Conservation (phyloP, 352 stramenopile species). For the Pythium volutum region DNA sequence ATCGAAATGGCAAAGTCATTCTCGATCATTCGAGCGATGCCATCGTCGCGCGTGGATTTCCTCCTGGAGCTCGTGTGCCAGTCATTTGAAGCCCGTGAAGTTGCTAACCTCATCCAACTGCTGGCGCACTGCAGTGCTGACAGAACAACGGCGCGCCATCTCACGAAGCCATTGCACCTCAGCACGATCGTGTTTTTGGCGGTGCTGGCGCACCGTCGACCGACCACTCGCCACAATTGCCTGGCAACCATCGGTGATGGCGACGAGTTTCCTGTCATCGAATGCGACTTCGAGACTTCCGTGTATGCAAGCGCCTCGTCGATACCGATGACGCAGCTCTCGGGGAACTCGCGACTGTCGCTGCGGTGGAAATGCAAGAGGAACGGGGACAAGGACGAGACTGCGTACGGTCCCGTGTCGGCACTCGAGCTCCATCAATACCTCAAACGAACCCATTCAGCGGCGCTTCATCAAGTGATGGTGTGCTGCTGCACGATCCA, state of each 20-base stretch:
- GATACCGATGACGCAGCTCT: constrained; percentile 65
- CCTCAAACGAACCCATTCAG: background rate
- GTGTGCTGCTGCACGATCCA: constrained; percentile 74
- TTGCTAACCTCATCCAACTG: constrained; percentile 66
- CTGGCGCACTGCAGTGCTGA: constrained; percentile 53
- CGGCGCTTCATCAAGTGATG: constrained; percentile 20
- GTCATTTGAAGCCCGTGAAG: constrained; percentile 36
- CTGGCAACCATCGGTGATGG: constrained; percentile 23
- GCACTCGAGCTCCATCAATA: constrained; percentile 57
- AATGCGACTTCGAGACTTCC: constrained; percentile 44
- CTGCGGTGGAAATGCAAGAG: constrained; percentile 65
- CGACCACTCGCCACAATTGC: background rate
- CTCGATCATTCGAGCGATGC: constrained; percentile 22
- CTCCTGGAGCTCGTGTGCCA: constrained; percentile 24
- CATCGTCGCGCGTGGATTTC: constrained; percentile 18
- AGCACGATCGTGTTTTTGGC: constrained; percentile 65
- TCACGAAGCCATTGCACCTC: constrained; percentile 56
- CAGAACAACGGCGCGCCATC: constrained; percentile 31
- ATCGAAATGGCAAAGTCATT: constrained; percentile 65
- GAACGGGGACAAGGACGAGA: constrained; percentile 17
- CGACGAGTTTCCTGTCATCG: constrained; percentile 70
- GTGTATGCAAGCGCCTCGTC: constrained; percentile 44
- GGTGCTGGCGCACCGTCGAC: constrained; percentile 47
- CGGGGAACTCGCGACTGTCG: constrained; percentile 57
- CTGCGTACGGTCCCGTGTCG: constrained; percentile 47